These are phyloP conservation scores for Scorias spongiosa DNA, from an alignment of 2,329 filamentous ascomycete species.

Conservation along the genomic window DNA sequence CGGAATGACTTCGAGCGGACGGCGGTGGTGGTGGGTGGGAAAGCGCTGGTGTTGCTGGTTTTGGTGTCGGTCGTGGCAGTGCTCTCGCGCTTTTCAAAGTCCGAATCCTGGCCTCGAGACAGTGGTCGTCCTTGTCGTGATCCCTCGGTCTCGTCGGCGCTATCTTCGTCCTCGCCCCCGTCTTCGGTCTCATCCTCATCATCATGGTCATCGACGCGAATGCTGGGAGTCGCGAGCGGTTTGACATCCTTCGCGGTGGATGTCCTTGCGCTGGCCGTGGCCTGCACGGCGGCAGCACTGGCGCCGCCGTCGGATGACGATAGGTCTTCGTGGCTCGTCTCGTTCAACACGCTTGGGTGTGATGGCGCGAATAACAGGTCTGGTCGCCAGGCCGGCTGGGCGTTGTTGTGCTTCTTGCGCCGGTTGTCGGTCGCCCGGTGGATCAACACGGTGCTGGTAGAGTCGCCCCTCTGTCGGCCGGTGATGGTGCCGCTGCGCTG, in stretches of 20 bases:
- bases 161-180: too few species aligned
- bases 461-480: slow-evolving; percentile 15
- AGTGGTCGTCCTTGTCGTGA: neutral
- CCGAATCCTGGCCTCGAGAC: neutral
- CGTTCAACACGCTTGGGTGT: slow-evolving; percentile 1
- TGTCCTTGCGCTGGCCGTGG: neutral
- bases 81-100: neutral
- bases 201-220: neutral
- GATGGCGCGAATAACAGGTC: slow-evolving; percentile 9
- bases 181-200: neutral
- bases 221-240: neutral
- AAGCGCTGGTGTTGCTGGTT: neutral
- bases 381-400: slow-evolving; percentile 12
- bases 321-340: slow-evolving; percentile 4
- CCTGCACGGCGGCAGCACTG: too few species aligned
- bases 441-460: slow-evolving; percentile 17
- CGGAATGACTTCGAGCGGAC: neutral
- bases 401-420: slow-evolving; percentile 12
- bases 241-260: neutral
- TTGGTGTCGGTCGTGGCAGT: neutral
- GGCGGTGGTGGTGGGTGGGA: neutral
- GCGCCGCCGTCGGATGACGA: neutral
- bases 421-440: slow-evolving; percentile 20
- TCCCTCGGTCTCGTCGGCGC: neutral
- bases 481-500: too few species aligned